Percentiles rank a stretch among this genome's conserved stretches.
phyloP scores from a whole-genome alignment of 495 filamentous ascomycete species.

The Endocarpon pusillum region DNA sequence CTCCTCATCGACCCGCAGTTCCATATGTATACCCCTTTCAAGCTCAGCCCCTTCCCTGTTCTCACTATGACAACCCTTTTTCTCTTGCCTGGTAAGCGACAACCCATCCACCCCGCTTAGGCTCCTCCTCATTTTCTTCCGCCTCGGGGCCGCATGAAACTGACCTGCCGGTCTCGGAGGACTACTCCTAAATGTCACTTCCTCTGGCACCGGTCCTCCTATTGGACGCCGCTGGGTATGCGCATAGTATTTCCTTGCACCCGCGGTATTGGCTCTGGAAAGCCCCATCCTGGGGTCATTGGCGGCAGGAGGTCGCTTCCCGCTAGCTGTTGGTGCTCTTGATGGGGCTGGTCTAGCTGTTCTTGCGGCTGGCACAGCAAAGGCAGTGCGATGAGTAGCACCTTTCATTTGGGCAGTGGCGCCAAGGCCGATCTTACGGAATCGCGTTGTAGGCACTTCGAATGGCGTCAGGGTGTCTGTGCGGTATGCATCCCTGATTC shows the following conservation, averaged over 20 bases:
- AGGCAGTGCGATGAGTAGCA: not conserved
- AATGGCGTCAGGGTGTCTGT: not conserved
- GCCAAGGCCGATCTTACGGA: not conserved
- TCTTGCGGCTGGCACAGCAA: not conserved
- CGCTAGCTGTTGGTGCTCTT: not conserved
- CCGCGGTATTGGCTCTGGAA: conserved; percentile 24
- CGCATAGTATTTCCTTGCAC: conserved; percentile 29
- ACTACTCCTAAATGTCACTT: conserved; percentile 23
- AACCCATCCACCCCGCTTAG: conserved; percentile 8
- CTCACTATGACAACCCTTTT: conserved; percentile 27
- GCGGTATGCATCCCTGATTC: not conserved
- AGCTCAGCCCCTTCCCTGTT: conserved; percentile 15
- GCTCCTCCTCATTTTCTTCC: conserved; percentile 18
- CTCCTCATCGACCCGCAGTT: conserved; percentile 12
- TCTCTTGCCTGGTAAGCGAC: conserved; percentile 17
- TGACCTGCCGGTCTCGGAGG: conserved; percentile 16
- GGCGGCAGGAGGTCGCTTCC: not conserved
- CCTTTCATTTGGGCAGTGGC: not conserved
- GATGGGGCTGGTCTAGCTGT: not conserved
- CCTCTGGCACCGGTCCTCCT: conserved; percentile 17
- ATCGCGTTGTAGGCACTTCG: not conserved
- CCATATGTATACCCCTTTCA: conserved; percentile 24
- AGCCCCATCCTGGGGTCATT: not conserved
- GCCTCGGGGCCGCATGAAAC: conserved; percentile 14
- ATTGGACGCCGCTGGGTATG: conserved; percentile 23